Evolutionary conservation across 2,329 filamentous ascomycete species (phyloP).

Genomic region (Dactylellina drechsleri): DNA sequence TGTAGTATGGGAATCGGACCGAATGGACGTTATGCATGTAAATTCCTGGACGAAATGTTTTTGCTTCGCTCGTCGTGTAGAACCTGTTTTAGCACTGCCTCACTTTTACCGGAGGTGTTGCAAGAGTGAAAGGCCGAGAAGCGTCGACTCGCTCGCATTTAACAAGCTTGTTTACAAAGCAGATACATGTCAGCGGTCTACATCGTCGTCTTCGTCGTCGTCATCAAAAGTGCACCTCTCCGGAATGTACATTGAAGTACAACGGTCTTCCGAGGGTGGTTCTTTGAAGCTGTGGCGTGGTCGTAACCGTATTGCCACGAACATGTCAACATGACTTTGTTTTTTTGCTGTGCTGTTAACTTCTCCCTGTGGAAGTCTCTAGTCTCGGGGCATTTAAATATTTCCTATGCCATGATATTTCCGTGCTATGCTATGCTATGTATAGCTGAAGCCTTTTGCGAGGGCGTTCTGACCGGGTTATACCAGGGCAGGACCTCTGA

Average conservation of each 20-base stretch:
- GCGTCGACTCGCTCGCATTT: background rate
- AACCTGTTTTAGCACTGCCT: conserved; percentile 25
- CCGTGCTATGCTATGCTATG: too few relatives aligned
- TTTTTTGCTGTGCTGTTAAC: too few relatives aligned
- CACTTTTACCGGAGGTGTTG: background rate
- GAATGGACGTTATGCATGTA: too few relatives aligned
- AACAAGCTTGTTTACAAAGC: background rate
- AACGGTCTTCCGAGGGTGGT: too few relatives aligned
- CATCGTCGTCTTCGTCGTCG: conserved; percentile 6
- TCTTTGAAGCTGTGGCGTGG: too few relatives aligned
- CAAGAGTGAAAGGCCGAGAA: conserved; percentile 16
- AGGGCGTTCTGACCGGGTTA: too few relatives aligned
- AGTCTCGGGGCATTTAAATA: too few relatives aligned
- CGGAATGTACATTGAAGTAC: background rate
- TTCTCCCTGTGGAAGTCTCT: too few relatives aligned
- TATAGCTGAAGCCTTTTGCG: too few relatives aligned
- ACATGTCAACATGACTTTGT: background rate
- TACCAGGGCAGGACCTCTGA: background rate
- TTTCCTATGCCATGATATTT: too few relatives aligned
- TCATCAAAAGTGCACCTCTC: conserved; percentile 3
- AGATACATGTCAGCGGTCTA: background rate
- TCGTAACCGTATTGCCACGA: background rate
- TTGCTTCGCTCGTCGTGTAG: background rate
- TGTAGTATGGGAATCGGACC: too few relatives aligned
- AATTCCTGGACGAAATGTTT: too few relatives aligned